A percentile compares a stretch with the other conserved stretches of the same genome.
These are phyloP conservation scores for Termitomyces sp. DNA, from an alignment of 768 basidiomycete species.

Conservation along the genomic window DNA sequence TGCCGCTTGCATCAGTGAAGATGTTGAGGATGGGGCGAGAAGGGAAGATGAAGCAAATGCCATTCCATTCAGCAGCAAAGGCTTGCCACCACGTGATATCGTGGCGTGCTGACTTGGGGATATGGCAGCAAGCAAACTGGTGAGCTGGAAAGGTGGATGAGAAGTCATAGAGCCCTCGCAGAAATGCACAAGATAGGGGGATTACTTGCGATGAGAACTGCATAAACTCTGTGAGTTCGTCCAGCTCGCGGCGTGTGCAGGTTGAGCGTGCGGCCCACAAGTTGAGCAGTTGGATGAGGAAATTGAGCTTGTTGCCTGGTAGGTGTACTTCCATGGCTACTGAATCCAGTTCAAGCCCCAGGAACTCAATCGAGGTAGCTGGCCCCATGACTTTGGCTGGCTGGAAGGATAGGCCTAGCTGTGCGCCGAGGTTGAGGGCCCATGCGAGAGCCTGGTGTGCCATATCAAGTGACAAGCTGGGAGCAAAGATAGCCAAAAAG, in stretches of 20 bases:
- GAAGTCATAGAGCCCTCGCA: background rate
- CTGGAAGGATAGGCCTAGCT: background rate
- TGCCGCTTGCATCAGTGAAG: too few species aligned
- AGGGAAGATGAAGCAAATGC: background rate
- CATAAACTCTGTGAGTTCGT: background rate
- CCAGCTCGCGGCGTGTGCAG: background rate
- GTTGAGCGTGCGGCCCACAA: rapidly evolving
- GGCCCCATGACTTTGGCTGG: background rate
- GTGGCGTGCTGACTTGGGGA: too few species aligned
- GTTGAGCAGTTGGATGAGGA: background rate
- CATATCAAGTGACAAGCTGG: too few species aligned
- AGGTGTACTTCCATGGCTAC: background rate
- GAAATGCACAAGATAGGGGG: background rate
- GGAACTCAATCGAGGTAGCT: background rate
- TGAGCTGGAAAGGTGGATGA: background rate
- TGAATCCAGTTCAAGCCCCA: background rate
- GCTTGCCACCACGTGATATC: background rate
- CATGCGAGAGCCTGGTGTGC: background rate
- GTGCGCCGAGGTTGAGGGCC: background rate
- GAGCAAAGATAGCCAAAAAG: too few species aligned
- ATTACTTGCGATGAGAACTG: background rate
- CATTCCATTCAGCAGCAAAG: background rate
- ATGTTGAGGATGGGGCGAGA: too few species aligned
- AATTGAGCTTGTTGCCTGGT: background rate
- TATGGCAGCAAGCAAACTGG: too few species aligned